Base-by-base conservation (phyloP, 768 basidiomycete species). In the Boletus reticulatus region DNA sequence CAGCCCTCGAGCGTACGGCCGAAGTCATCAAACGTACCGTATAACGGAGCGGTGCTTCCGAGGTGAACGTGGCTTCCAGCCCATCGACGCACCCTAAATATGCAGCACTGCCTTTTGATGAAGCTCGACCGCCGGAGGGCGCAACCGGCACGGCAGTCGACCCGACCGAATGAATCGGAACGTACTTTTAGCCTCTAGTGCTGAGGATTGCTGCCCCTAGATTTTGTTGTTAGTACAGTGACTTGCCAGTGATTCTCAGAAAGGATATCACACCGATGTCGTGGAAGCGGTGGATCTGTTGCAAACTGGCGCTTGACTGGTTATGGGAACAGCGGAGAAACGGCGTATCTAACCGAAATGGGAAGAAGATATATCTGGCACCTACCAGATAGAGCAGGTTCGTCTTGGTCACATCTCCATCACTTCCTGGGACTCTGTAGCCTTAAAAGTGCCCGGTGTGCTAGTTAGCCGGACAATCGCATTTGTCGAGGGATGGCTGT, bases 81-180 rank as follows among this genome's bases (percentile, higher is more conserved):
- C 22, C 22, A 14, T 34, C 20, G 36, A 41, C 32, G 12, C 37
- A 14, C 14, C 48, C 38, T 13, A 45, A 49, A 57, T 38, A 43
- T 39, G 31, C 17, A 53, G 24, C 60, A 63, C 57, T 4, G 62
- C 57, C 22, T 50, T 36, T 43, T n/a, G 12, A 51, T 31, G 1
- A 47, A 11, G n/a, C 14, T 19, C 38, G 3, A 31, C n/a, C 20
- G 8, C 57, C 62, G 62, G 50, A 37, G 10, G 0, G 10, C 7
- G 12, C 13, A 7, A 48, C 57, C 44, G 61, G 57, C 12, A 51
- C 52, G 52, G 52, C 0, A 19, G 10, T 59, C 4, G 24, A 20
- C 20, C 7, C 22, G 48, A 32, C 62, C 61, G 62, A 22, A 29
- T 24, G 14, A 36, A 8, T 37, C 11, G 36, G 20, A 27, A 19